Evolutionary conservation across 2,329 filamentous ascomycete species (phyloP).

Genomic region (Alternaria sp.): DNA sequence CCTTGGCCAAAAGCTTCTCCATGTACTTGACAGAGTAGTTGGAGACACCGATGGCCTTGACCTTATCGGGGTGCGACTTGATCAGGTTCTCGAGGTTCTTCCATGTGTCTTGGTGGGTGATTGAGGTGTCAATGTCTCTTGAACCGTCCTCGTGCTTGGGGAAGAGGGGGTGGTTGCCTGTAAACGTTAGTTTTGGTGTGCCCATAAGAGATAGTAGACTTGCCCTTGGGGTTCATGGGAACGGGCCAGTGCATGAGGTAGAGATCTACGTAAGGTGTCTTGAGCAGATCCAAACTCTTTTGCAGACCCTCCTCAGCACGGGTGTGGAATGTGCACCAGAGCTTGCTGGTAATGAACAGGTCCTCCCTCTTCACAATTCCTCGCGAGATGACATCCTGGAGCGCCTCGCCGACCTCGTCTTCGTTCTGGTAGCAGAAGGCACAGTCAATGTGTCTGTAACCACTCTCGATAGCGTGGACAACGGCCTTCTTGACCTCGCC

Average conservation of each 20-base stretch:
- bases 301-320: slow-evolving; percentile 74
- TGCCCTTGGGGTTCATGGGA: slow-evolving; percentile 78
- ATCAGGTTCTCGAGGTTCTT: slow-evolving; percentile 74
- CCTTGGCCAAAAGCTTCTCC: slow-evolving; percentile 62
- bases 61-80: slow-evolving; percentile 54
- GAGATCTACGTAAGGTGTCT: slow-evolving; percentile 82
- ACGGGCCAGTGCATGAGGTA: slow-evolving; percentile 86
- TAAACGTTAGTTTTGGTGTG: neutral
- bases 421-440: slow-evolving; percentile 85
- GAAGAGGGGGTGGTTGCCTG: slow-evolving; percentile 75
- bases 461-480: slow-evolving; percentile 57
- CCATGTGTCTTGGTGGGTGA: slow-evolving; percentile 80
- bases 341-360: slow-evolving; percentile 84
- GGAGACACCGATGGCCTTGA: slow-evolving; percentile 60
- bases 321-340: slow-evolving; percentile 82
- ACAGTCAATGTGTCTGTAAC: slow-evolving; percentile 69
- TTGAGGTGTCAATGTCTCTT: slow-evolving; percentile 73
- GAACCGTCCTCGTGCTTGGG: slow-evolving; percentile 77
- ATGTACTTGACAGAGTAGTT: slow-evolving; percentile 60
- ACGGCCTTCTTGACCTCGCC: slow-evolving; percentile 60
- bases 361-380: slow-evolving; percentile 78
- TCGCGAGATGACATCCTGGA: slow-evolving; percentile 74
- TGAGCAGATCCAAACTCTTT: slow-evolving; percentile 75
- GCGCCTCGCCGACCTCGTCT: slow-evolving; percentile 79
- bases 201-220: neutral